Evolutionary conservation across 2,329 filamentous ascomycete species (phyloP).

Genomic region (Paracamarosporium sp.): DNA sequence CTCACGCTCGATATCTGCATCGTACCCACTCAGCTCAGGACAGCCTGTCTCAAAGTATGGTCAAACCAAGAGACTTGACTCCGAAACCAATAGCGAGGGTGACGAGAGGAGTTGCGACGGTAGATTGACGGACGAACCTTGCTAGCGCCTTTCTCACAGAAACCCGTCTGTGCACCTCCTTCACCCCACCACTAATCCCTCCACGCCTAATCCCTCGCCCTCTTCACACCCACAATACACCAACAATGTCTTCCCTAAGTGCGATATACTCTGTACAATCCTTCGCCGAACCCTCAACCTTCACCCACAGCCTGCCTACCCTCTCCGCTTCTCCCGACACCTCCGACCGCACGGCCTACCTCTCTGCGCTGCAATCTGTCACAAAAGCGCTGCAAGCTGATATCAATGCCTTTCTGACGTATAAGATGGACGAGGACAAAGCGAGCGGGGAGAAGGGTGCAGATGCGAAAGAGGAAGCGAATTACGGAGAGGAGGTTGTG

Average conservation of each 20-base stretch:
- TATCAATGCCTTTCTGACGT: conserved; percentile 73
- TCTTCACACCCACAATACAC: neutral
- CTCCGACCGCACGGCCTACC: conserved; percentile 63
- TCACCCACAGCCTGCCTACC: conserved; percentile 20
- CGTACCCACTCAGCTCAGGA: too few species aligned
- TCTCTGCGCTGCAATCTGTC: conserved; percentile 63
- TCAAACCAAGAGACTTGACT: too few species aligned
- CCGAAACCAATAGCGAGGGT: neutral
- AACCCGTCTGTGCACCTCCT: neutral
- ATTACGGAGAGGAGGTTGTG: conserved; percentile 81
- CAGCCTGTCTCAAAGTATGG: too few species aligned
- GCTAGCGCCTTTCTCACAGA: neutral
- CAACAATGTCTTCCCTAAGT: conserved; percentile 41
- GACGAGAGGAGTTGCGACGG: neutral
- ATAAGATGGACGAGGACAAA: conserved; percentile 76
- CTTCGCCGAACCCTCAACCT: conserved; percentile 40
- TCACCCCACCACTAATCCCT: neutral
- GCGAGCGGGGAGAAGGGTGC: conserved; percentile 29
- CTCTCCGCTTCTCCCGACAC: conserved; percentile 21
- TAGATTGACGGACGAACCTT: neutral
- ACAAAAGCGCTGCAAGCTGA: conserved; percentile 64
- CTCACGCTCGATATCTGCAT: too few species aligned
- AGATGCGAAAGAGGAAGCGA: conserved; percentile 64
- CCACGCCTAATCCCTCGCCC: neutral
- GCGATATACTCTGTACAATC: conserved; percentile 61